Base-by-base conservation (phyloP, 2,329 filamentous ascomycete genomes). In the Diaporthe batatas region DNA sequence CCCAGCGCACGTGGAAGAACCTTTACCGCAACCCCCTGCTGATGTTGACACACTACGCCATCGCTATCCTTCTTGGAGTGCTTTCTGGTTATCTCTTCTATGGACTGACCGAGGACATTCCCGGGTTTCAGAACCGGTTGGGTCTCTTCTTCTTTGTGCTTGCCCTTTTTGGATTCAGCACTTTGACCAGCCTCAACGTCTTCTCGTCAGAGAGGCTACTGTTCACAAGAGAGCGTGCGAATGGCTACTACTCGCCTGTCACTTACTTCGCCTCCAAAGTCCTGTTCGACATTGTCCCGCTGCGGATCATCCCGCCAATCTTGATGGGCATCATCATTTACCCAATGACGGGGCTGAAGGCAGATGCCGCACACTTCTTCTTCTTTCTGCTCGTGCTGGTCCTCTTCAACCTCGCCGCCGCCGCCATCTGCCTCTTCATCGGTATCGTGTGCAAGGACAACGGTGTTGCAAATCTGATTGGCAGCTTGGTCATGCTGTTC, bases 31-130 rank as follows among this genome's bases (percentile, higher is more conserved):
- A 99, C 81, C 96, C 96, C 1, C 95, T 98, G 90, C 86, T 99
- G 73, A 99, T 99, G 96, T 89, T 99, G 72, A 98, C 95, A 0
- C 96, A 99, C 83, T 99, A 98, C 80, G 96, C 96, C 49, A 98
- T 98, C 77, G 95, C 96, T 10, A 98, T 99, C 74, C 85, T 98
- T 0, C 89, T 99, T 7, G 96, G 95, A 1, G 96, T 98, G 6
- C 93, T 99, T 72, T 95, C 96, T 2, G 96, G 96, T 4, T 98
- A 94, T 82, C 88, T 99, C 16, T 99, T 98, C 85, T 99, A 98
- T 78, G 96, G 96, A 2, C 87, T 99, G 62, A 98, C 95, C 0
- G 95, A 98, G 79, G 95, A 99, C 79, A 97, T 99, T 77, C 93
- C 94, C 75, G 96, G 97, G 44, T 99, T 99, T 88, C 96, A 99